Conservation (phyloP, 2,329 filamentous ascomycete genomes). For the Claviceps pusilla region DNA sequence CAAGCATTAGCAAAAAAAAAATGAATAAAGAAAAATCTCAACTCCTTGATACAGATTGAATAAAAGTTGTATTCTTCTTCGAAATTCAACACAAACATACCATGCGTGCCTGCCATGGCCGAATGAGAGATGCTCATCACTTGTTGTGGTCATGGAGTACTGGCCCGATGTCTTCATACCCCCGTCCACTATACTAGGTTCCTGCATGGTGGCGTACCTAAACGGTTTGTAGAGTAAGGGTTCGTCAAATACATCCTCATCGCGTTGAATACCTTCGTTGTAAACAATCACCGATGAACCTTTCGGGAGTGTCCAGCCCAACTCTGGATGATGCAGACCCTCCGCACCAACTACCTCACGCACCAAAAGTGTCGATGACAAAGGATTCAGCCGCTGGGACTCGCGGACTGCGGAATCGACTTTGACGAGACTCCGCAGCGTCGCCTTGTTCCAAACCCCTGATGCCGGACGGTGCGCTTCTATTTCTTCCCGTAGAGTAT, state of each 20-base stretch:
- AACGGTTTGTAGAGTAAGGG: slow-evolving; percentile 32
- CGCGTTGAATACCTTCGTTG: slow-evolving; percentile 30
- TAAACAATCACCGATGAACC: slow-evolving; percentile 29
- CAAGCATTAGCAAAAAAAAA: not conserved
- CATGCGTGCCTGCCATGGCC: slow-evolving; percentile 42
- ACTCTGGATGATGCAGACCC: slow-evolving; percentile 24
- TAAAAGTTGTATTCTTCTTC: too few relatives aligned
- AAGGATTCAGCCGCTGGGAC: slow-evolving; percentile 33
- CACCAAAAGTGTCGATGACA: slow-evolving; percentile 29
- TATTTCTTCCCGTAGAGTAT: slow-evolving; percentile 29
- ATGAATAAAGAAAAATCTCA: too few relatives aligned
- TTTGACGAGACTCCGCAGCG: slow-evolving; percentile 26
- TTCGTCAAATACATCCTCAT: slow-evolving; percentile 27
- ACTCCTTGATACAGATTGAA: too few relatives aligned
- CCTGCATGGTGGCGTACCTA: slow-evolving; percentile 29
- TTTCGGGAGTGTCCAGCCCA: slow-evolving; percentile 22
- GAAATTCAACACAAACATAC: slow-evolving; percentile 8
- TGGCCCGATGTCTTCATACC: slow-evolving; percentile 21
- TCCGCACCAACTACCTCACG: slow-evolving; percentile 29
- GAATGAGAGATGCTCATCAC: slow-evolving; percentile 35
- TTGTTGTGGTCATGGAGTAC: slow-evolving; percentile 35
- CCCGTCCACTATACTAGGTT: slow-evolving; percentile 14
- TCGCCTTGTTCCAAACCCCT: slow-evolving; percentile 31
- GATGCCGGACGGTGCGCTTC: slow-evolving; percentile 10
- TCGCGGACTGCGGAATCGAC: slow-evolving; percentile 39